phyloP scores from a whole-genome alignment of 139 green algal genomes.

The Chlorella sp. region DNA sequence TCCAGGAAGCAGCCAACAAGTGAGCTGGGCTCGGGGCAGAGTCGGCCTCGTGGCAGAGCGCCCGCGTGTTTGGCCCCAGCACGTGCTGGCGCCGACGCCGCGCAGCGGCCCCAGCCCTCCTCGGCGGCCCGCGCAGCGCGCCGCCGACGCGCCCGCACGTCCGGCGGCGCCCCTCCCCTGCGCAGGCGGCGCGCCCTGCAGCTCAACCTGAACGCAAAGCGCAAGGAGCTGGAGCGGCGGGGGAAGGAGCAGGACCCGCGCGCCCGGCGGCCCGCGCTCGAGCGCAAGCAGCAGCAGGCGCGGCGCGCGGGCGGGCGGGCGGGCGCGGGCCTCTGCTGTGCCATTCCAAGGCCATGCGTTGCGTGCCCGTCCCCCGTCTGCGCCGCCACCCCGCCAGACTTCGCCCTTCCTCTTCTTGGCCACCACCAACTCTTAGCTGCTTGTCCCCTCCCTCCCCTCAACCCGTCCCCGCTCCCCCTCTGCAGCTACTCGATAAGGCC shows the following conservation, averaged over 20 bases:
- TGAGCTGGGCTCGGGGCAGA: too few species aligned
- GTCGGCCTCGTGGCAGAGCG: too few species aligned
- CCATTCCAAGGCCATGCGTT: too few species aligned
- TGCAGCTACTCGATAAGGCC: constrained; percentile 6
- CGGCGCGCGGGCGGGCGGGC: too few species aligned
- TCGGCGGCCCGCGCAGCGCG: too few species aligned
- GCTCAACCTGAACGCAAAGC: neutral
- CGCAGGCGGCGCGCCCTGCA: neutral
- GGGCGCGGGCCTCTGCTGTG: too few species aligned
- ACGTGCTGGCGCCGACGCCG: too few species aligned
- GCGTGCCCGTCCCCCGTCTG: too few species aligned
- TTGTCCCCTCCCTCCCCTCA: neutral
- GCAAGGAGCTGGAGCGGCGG: constrained; percentile 1
- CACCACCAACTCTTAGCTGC: neutral
- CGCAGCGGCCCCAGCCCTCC: too few species aligned
- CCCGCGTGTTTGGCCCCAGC: neutral
- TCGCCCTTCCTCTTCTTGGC: neutral
- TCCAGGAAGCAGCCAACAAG: neutral
- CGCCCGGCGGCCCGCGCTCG: neutral
- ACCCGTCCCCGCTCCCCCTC: neutral
- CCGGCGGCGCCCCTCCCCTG: neutral
- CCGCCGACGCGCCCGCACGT: too few species aligned
- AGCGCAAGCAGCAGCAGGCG: neutral
- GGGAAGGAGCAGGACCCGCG: neutral
- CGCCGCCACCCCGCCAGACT: too few species aligned